Evolutionary conservation across 257 asterid species (phyloP), one percentile per base, ranked within the genome.

Genomic region (Rauvolfia tetraphylla): DNA sequence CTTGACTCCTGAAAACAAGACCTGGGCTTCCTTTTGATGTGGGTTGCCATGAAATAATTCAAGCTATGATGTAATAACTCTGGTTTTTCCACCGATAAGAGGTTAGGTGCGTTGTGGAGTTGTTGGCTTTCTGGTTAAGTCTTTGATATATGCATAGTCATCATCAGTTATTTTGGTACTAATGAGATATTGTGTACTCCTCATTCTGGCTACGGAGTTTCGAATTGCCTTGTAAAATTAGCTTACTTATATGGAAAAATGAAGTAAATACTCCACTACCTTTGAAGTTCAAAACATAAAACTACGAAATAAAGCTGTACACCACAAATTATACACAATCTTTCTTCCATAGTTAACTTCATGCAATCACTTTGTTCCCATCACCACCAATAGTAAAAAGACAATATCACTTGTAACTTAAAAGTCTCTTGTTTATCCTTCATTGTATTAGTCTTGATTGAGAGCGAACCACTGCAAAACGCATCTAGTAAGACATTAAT

Each of bases 1-100:
- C 22, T 48, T 68, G 65, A 58, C 79, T n/a, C 58, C 71, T 49
- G 78, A 73, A 53, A 56, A 44, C 58, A 48, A 75, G 25, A 61
- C 77, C 7, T 87, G 80, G 85, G 84, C 83, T 74, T 81, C 90
- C 15, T 81, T 78, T 22, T 87, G 86, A 84, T 66, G 33, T 44
- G 27, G 22, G 51, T 54, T 25, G 22, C 5, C 36, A 39, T 25
- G 10, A 48, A 63, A 15, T 36, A 31, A 33, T 63, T 20, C 15
- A 31, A 33, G 1, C 49, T 22, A 66, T 66, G 25, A 20, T 22
- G 49, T 38, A 66, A 66, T 66, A 62, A 31, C 42, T 9, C 29
- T 66, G 71, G 11, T 7, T 39, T 34, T 34, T 8, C 5, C 71
- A 7, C 41, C 3, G 29, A 22, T 11, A 27, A 11, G 15, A 4